These are phyloP conservation scores for Aspergillus cristatus DNA, from an alignment of 495 filamentous ascomycete species.

Conservation along the genomic window DNA sequence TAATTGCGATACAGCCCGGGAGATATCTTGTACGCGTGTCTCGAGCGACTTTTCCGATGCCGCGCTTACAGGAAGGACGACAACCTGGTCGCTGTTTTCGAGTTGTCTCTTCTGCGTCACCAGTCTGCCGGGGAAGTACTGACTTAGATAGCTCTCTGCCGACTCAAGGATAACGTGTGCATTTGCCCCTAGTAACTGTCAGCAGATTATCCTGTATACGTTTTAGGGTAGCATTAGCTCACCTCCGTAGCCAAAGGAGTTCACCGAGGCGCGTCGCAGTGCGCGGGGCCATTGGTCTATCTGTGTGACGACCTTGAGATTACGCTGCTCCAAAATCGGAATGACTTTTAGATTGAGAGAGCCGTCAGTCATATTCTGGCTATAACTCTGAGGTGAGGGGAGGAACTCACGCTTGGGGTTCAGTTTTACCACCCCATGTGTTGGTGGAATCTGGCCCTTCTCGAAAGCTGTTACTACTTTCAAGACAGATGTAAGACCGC, in stretches of 20 bases:
- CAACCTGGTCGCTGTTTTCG: background rate
- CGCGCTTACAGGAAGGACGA: constrained; percentile 51
- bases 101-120: background rate
- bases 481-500: constrained; percentile 39
- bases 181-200: background rate
- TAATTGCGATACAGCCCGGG: no score
- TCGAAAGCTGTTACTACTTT: constrained; percentile 44
- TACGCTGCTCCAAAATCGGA: constrained; percentile 17
- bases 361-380: background rate
- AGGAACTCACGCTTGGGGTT: constrained; percentile 38
- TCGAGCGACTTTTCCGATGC: no score
- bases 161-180: constrained; percentile 18
- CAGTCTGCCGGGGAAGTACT: background rate
- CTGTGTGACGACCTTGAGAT: constrained; percentile 11
- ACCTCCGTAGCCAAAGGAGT: constrained; percentile 24
- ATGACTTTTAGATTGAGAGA: no score
- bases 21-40: no score
- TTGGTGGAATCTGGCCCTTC: constrained; percentile 36
- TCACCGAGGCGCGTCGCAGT: constrained; percentile 17
- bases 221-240: no score
- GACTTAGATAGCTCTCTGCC: constrained; percentile 21
- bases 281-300: constrained; percentile 5
- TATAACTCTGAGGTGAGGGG: constrained; percentile 19
- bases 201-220: constrained; percentile 4
- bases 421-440: constrained; percentile 25